These are phyloP conservation scores for Aspergillus sp. DNA, from an alignment of 2,329 filamentous ascomycete genomes.

Conservation along the genomic window DNA sequence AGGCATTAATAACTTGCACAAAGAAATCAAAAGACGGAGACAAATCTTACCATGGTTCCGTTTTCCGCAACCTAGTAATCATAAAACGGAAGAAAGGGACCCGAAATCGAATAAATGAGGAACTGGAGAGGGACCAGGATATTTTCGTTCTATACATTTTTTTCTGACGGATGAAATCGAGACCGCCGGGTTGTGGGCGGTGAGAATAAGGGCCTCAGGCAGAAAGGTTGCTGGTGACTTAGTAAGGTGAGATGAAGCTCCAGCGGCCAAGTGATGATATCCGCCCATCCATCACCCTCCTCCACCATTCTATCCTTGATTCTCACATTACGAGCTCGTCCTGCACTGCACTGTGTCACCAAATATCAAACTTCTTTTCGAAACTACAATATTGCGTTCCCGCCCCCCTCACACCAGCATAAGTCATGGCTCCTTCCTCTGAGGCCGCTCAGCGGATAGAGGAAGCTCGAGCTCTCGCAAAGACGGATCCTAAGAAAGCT, in stretches of 20 bases:
- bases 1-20: conserved; percentile 10
- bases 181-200: conserved; percentile 34
- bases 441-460: conserved; percentile 68
- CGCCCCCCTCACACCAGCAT: conserved; percentile 11
- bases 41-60: conserved; percentile 31
- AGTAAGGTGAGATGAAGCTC: conserved; percentile 17
- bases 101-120: not conserved
- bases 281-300: conserved; percentile 11
- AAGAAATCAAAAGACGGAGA: not conserved
- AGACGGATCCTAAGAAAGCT: conserved; percentile 78
- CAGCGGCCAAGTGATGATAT: conserved; percentile 22
- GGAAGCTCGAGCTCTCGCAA: conserved; percentile 82
- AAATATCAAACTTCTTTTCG: conserved; percentile 2
- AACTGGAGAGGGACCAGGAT: conserved; percentile 2
- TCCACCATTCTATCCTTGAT: conserved; percentile 7
- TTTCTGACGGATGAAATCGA: conserved; percentile 24
- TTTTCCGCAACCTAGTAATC: conserved; percentile 9
- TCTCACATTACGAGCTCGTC: not conserved
- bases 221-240: not conserved
- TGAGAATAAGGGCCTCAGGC: conserved; percentile 24
- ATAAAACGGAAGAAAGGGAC: conserved; percentile 15
- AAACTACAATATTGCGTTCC: conserved; percentile 6
- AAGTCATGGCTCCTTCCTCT: conserved; percentile 49
- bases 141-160: conserved; percentile 24
- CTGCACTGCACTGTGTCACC: not conserved